Evolutionary conservation across 345 rosid species (phyloP).

Genomic region (Brassica rapa): DNA sequence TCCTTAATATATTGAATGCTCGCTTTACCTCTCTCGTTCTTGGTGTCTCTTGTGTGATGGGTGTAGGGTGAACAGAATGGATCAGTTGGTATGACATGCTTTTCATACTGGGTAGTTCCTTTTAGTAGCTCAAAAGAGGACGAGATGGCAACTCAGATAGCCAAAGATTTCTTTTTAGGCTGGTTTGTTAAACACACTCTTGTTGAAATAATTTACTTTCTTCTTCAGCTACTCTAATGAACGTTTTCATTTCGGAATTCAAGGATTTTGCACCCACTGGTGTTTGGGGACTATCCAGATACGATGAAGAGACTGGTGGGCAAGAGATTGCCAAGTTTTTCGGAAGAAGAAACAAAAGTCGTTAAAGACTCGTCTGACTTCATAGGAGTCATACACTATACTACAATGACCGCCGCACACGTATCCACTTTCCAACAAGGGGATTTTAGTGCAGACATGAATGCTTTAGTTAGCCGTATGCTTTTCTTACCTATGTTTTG

Average conservation of each 20-base stretch:
- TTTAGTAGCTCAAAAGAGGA: conserved; percentile 50
- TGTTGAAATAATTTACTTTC: not conserved
- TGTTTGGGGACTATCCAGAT: conserved; percentile 71
- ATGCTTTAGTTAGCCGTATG: conserved; percentile 26
- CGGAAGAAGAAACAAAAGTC: conserved; percentile 48
- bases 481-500: not conserved
- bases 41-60: not conserved
- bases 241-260: not conserved
- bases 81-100: conserved; percentile 44
- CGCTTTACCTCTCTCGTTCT: not conserved
- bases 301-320: conserved; percentile 58
- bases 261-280: conserved; percentile 64
- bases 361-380: conserved; percentile 64
- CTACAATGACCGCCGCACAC: conserved; percentile 31
- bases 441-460: conserved; percentile 48
- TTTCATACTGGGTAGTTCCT: conserved; percentile 40
- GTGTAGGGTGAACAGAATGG: conserved; percentile 54
- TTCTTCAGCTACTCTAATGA: not conserved
- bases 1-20: not conserved
- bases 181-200: conserved; percentile 40
- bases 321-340: conserved; percentile 62
- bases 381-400: conserved; percentile 56
- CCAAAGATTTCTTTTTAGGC: conserved; percentile 46
- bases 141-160: conserved; percentile 45
- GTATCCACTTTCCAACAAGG: not conserved